Evolutionary conservation across 306 rosid species (phyloP).

Genomic region (Rosa multiflora): DNA sequence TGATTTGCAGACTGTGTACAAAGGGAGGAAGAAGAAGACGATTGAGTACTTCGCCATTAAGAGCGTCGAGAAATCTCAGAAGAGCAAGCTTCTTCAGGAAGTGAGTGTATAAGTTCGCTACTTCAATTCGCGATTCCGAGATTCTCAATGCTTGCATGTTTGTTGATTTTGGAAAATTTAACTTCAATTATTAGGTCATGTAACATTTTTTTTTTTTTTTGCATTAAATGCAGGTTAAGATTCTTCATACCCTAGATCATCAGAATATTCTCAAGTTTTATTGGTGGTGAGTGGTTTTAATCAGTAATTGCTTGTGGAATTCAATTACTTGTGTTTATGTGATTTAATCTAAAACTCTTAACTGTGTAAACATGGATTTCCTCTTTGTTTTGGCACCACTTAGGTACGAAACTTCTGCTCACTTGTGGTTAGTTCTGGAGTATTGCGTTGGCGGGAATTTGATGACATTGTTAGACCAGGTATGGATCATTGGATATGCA

Average conservation of each 20-base stretch:
- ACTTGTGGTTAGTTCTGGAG: constrained; percentile 93
- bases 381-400: not conserved
- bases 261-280: constrained; percentile 73
- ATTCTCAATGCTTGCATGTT: not conserved
- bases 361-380: not conserved
- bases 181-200: not conserved
- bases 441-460: constrained; percentile 96
- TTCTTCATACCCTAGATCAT: constrained; percentile 84
- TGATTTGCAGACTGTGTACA: constrained; percentile 71
- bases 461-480: constrained; percentile 84
- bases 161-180: not conserved
- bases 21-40: constrained; percentile 97
- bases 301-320: not conserved
- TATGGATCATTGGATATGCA: constrained; percentile 19
- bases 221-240: constrained; percentile 67
- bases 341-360: not conserved
- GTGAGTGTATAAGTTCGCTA: constrained; percentile 39
- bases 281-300: constrained; percentile 55
- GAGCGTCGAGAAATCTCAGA: constrained; percentile 90
- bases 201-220: not conserved
- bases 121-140: not conserved
- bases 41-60: constrained; percentile 93
- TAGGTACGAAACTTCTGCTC: constrained; percentile 99
- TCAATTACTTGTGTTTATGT: not conserved
- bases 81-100: constrained; percentile 90